Percentiles rank a stretch among this genome's conserved stretches.
Conservation (phyloP, 2,329 filamentous ascomycete genomes). For the Xylariaceae sp. region DNA sequence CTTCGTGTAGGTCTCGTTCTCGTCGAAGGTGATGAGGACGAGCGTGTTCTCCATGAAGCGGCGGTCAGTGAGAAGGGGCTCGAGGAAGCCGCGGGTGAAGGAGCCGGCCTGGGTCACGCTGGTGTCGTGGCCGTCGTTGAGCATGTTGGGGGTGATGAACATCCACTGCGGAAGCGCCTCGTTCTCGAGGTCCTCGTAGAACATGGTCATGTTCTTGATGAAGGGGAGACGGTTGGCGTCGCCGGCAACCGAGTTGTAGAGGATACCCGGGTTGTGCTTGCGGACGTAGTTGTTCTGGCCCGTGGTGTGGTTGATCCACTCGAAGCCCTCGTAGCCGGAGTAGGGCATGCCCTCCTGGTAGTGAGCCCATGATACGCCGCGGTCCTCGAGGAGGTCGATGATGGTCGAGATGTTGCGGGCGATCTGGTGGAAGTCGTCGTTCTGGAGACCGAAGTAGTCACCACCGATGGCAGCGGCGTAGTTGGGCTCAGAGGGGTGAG, state of each 20-base stretch:
- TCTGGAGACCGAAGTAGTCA: conserved; percentile 68
- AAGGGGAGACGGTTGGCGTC: conserved; percentile 55
- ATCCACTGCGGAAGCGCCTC: conserved; percentile 65
- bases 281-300: conserved; percentile 72
- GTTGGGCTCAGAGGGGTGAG: conserved; percentile 72
- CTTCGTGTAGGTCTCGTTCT: conserved; percentile 62
- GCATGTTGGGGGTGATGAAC: conserved; percentile 71
- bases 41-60: conserved; percentile 73
- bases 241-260: conserved; percentile 60
- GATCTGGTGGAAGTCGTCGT: conserved; percentile 58
- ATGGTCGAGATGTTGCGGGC: conserved; percentile 59
- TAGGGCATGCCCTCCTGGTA: conserved; percentile 78
- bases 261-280: conserved; percentile 68
- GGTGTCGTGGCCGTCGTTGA: conserved; percentile 70
- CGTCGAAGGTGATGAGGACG: conserved; percentile 73
- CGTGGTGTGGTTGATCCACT: conserved; percentile 59
- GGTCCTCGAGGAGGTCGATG: conserved; percentile 62
- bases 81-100: conserved; percentile 64
- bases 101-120: conserved; percentile 61
- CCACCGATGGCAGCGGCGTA: conserved; percentile 64
- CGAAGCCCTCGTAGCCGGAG: conserved; percentile 62
- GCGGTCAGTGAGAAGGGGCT: conserved; percentile 61
- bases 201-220: conserved; percentile 69
- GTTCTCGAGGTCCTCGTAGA: conserved; percentile 60
- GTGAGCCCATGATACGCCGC: conserved; percentile 60